phyloP scores from a whole-genome alignment of 306 rosid species.

The Neltuma alba region DNA sequence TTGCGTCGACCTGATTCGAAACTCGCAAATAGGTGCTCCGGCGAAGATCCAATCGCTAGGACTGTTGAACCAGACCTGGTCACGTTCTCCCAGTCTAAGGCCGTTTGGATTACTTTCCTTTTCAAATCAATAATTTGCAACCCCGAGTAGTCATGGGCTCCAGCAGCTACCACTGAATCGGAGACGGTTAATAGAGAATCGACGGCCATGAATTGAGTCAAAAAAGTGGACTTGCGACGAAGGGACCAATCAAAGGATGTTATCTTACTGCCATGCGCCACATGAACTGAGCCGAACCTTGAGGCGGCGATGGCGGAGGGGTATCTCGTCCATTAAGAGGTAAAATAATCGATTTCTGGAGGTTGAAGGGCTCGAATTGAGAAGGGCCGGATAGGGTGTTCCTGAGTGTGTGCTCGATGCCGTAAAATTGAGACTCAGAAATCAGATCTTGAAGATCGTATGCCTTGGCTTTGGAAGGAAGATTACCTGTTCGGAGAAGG shows the following conservation, averaged over 20 bases:
- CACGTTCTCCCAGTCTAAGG: slow-evolving; percentile 82
- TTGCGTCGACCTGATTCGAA: slow-evolving; percentile 85
- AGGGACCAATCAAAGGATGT: slow-evolving; percentile 94
- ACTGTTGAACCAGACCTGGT: slow-evolving; percentile 87
- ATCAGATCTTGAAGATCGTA: slow-evolving; percentile 81
- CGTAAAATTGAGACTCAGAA: slow-evolving; percentile 74
- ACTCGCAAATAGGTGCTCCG: slow-evolving; percentile 66
- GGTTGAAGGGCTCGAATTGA: slow-evolving; percentile 85
- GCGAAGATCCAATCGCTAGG: slow-evolving; percentile 78
- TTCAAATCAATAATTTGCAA: slow-evolving; percentile 74
- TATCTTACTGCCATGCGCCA: slow-evolving; percentile 88
- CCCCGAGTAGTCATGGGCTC: slow-evolving; percentile 94
- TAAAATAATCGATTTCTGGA: slow-evolving; percentile 60
- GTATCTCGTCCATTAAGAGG: slow-evolving; percentile 80
- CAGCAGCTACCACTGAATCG: slow-evolving; percentile 69
- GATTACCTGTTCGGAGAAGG: slow-evolving; percentile 86
- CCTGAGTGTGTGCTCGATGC: slow-evolving; percentile 64
- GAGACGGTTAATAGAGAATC: slow-evolving; percentile 83
- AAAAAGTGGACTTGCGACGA: slow-evolving; percentile 68
- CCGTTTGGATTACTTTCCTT: slow-evolving; percentile 52
- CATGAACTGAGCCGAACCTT: slow-evolving; percentile 71
- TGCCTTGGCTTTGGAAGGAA: slow-evolving; percentile 77
- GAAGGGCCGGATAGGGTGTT: slow-evolving; percentile 73
- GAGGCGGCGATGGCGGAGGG: slow-evolving; percentile 79
- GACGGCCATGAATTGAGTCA: slow-evolving; percentile 83